These are phyloP conservation scores for Huntiella moniliformis DNA, from an alignment of 2,329 filamentous ascomycete species.

Conservation along the genomic window DNA sequence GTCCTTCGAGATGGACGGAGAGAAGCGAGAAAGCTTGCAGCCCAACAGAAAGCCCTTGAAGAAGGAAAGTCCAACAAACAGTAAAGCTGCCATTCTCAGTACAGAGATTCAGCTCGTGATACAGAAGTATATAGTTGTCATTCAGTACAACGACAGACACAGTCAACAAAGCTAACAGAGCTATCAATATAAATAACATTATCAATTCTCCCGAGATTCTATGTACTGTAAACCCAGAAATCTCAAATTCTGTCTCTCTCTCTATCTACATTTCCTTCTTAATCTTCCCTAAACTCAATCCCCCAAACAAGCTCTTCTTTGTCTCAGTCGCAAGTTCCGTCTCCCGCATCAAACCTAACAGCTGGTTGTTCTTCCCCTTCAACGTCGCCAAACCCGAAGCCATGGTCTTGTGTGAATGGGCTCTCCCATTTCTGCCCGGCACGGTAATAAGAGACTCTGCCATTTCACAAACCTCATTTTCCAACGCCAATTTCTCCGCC, in stretches of 20 bases:
- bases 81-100: too few relatives aligned
- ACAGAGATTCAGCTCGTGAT: too few relatives aligned
- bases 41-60: neutral
- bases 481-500: slow-evolving; percentile 41
- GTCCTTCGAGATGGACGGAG: slow-evolving; percentile 3
- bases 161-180: neutral
- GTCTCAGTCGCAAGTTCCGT: neutral
- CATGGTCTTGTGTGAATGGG: too few relatives aligned
- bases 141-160: too few relatives aligned
- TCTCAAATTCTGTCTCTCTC: neutral
- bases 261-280: neutral
- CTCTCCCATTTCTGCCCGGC: too few relatives aligned
- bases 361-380: too few relatives aligned
- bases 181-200: neutral
- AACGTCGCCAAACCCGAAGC: too few relatives aligned
- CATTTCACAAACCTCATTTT: too few relatives aligned
- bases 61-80: neutral
- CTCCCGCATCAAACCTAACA: slow-evolving; percentile 64
- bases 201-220: neutral
- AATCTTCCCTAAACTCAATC: slow-evolving; percentile 6
- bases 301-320: slow-evolving; percentile 10
- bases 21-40: neutral
- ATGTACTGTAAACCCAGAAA: slow-evolving; percentile 1
- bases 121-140: too few relatives aligned
- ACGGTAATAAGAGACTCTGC: too few relatives aligned